phyloP scores from a whole-genome alignment of 345 rosid genomes.

The Moricandia moricandioides region DNA sequence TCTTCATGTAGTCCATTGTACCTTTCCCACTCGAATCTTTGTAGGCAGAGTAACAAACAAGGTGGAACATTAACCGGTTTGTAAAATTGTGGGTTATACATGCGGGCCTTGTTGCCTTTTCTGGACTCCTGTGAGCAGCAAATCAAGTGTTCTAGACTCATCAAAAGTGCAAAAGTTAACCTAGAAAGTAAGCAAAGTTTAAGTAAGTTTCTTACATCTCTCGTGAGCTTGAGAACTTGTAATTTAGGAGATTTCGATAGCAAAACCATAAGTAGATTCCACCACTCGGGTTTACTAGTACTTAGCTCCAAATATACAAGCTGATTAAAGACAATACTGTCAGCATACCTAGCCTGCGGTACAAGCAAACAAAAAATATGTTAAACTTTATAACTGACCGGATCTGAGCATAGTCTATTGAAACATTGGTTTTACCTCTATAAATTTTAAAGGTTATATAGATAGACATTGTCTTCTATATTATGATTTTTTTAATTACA shows the following conservation, averaged over 20 bases:
- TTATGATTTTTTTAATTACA: neutral
- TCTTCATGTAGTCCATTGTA: slow-evolving; percentile 23
- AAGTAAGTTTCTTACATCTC: neutral
- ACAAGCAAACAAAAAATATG: neutral
- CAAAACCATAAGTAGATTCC: slow-evolving; percentile 11
- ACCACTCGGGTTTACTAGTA: slow-evolving; percentile 13
- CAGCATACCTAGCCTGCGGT: neutral
- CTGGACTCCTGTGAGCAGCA: neutral
- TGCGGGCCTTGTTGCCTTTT: neutral
- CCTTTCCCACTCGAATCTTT: slow-evolving; percentile 11
- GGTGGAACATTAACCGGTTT: neutral
- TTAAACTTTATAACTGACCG: neutral
- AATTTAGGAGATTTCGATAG: slow-evolving; percentile 3
- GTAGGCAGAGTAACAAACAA: slow-evolving; percentile 1
- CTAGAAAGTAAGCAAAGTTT: neutral
- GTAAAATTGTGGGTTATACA: neutral
- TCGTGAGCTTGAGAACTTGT: slow-evolving; percentile 19
- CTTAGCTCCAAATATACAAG: slow-evolving; percentile 15
- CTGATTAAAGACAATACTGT: neutral
- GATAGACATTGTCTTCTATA: no score
- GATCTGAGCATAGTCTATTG: no score
- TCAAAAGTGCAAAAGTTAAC: neutral
- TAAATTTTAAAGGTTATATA: no score
- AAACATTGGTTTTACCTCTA: neutral
- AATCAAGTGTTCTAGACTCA: neutral